These are phyloP conservation scores for Apiospora koreana DNA, from an alignment of 2,329 filamentous ascomycete genomes.

Conservation along the genomic window DNA sequence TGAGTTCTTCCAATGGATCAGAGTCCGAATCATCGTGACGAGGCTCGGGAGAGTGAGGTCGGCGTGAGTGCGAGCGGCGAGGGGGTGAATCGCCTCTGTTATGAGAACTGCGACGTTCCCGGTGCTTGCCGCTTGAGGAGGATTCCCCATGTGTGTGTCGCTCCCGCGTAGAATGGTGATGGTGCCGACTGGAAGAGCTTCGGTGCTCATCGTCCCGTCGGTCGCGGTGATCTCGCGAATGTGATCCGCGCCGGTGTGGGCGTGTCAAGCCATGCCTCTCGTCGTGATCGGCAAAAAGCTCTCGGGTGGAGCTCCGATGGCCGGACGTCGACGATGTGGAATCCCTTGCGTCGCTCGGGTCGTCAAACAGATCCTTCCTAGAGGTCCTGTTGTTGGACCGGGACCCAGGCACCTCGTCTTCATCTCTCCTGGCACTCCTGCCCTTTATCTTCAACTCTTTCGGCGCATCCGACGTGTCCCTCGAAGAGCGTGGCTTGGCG, in stretches of 20 bases:
- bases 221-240: neutral
- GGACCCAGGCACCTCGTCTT: constrained; percentile 16
- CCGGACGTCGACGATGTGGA: constrained; percentile 14
- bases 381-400: constrained; percentile 23
- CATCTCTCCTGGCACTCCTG: constrained; percentile 16
- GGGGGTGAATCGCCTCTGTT: neutral
- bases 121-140: constrained; percentile 9
- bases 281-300: constrained; percentile 13
- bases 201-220: constrained; percentile 9
- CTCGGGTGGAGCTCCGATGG: constrained; percentile 26
- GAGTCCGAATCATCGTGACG: constrained; percentile 48
- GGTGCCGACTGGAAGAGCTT: constrained; percentile 11
- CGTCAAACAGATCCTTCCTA: constrained; percentile 23
- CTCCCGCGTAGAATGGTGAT: constrained; percentile 20
- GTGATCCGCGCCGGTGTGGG: constrained; percentile 8
- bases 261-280: constrained; percentile 16
- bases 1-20: constrained; percentile 73
- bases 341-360: constrained; percentile 14
- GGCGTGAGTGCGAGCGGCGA: neutral
- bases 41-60: constrained; percentile 19
- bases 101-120: constrained; percentile 10
- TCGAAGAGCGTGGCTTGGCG: neutral
- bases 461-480: neutral
- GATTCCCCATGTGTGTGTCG: constrained; percentile 11
- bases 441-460: constrained; percentile 16